Percentiles rank a stretch among this genome's conserved stretches.
Conservation (phyloP, 768 basidiomycete genomes). For the Tulasnella sp. region DNA sequence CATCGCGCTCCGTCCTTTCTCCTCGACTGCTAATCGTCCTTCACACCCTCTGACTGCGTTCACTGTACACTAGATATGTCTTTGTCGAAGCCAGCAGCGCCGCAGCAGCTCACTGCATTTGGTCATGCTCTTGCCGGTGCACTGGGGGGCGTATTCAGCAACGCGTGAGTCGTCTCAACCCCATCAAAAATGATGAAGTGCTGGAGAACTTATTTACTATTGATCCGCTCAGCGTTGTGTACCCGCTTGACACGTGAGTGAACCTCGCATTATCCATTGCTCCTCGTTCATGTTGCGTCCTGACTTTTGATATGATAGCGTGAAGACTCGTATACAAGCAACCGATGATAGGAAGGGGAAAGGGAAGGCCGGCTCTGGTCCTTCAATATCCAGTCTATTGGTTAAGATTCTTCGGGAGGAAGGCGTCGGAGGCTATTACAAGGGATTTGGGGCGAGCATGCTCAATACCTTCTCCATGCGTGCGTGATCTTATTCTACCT, state of each 20-base stretch:
- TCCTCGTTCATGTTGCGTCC: too few species aligned
- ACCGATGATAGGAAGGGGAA: conserved; percentile 39
- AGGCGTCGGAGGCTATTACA: conserved; percentile 73
- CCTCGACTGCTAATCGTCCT: neutral
- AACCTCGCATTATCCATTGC: neutral
- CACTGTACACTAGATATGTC: neutral
- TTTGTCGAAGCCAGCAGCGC: conserved; percentile 35
- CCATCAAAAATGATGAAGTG: neutral
- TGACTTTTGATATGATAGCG: too few species aligned
- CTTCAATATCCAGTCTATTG: conserved; percentile 55
- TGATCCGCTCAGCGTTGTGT: conserved; percentile 55
- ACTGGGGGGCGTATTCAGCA: conserved; percentile 84
- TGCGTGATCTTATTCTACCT: conserved; percentile 34
- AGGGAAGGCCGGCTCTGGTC: conserved; percentile 34
- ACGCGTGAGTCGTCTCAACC: conserved; percentile 55
- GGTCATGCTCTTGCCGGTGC: conserved; percentile 88
- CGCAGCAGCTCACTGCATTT: conserved; percentile 63
- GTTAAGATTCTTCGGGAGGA: conserved; percentile 66
- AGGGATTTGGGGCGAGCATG: conserved; percentile 94
- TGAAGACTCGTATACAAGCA: conserved; percentile 93
- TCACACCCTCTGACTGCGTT: neutral
- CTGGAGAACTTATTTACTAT: conserved; percentile 4
- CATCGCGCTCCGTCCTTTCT: neutral
- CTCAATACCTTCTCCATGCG: conserved; percentile 97
- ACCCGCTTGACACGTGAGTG: conserved; percentile 87